Base-by-base conservation (phyloP, 2,329 filamentous ascomycete species). In the Monosporascus sp. region DNA sequence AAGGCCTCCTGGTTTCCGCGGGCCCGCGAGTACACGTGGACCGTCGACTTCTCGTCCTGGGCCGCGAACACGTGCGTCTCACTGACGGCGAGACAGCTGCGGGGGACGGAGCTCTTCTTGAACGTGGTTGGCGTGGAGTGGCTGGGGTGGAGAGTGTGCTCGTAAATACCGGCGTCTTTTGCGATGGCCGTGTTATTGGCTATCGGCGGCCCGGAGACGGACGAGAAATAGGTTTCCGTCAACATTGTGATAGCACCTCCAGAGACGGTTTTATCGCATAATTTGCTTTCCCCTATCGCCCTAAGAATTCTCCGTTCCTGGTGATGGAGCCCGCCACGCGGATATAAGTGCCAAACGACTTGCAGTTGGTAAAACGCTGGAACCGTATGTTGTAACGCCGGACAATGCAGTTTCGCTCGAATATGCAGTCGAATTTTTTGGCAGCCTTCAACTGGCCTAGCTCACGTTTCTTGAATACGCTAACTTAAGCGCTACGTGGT, bases 41-140 rank as follows among this genome's bases (percentile, higher is more conserved):
- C 81, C 43, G 96, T 89, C 0, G 91, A 90, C 71, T 96, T 97
- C 59, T 92, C 91, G 49, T 88, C 81, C 70, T 99, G 94, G 4
- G 91, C 93, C 4, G 92, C 88, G 68, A 96, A 99, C 47, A 97
- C 79, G 68, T 99, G 94, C 20, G 86, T 86, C 45, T 82, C 78
- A 70, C 81, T 95, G 62, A 92, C 80, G 31, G 91, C 92, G 52
- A 99, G 75, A 62, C 89, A 87, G 70, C 93, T 89, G 54, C 80
- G 76, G 26, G 86, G 80, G n/a, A 86, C 85, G 17, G 89, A 88
- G 75, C 89, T 96, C 75, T 96, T 97, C 79, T 97, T 97, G 79
- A 94, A 92, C 48, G 86, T 81, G 58, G 84, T 78, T 65, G 87
- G 87, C 66, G 91, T 82, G n/a, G 84, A 80, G 58, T 87, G 82